Evolutionary conservation across 208 protist species (phyloP).

Genomic region (Leishmania mexicana): DNA sequence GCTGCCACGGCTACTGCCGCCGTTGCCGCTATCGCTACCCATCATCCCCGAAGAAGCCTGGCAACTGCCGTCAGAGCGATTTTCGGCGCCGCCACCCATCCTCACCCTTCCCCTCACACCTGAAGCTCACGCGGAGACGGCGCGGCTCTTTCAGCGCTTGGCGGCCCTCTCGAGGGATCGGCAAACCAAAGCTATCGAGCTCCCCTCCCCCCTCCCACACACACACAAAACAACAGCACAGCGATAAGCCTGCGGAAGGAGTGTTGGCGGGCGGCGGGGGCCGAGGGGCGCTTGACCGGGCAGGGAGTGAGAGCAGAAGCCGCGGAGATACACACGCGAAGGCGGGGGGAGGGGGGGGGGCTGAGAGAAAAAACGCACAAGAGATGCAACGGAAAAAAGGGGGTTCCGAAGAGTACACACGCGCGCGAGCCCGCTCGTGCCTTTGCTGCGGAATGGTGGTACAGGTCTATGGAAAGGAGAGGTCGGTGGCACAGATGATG

Average conservation of each 20-base stretch:
- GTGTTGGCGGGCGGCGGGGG: not conserved
- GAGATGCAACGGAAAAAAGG: not conserved
- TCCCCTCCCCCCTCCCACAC: too few relatives aligned
- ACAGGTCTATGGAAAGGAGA: slow-evolving; percentile 3
- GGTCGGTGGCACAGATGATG: not conserved
- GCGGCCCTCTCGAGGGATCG: not conserved
- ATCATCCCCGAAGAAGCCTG: not conserved
- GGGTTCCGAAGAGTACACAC: not conserved
- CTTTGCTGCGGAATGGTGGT: not conserved
- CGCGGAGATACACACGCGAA: not conserved
- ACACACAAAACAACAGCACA: too few relatives aligned
- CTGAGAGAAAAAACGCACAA: not conserved
- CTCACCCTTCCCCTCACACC: not conserved
- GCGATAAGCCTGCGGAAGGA: not conserved
- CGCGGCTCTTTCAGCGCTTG: not conserved
- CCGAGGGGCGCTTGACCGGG: not conserved
- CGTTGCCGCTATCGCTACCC: slow-evolving; percentile 2
- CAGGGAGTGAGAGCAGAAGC: not conserved
- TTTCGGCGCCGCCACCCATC: not conserved
- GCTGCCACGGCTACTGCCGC: slow-evolving; percentile 4
- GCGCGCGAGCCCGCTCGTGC: not conserved
- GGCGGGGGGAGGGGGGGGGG: not conserved
- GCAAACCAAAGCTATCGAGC: too few relatives aligned
- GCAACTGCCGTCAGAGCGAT: not conserved
- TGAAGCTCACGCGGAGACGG: too few relatives aligned